These are phyloP conservation scores for Tulasnella sp. DNA, from an alignment of 768 basidiomycete species.

Conservation along the genomic window DNA sequence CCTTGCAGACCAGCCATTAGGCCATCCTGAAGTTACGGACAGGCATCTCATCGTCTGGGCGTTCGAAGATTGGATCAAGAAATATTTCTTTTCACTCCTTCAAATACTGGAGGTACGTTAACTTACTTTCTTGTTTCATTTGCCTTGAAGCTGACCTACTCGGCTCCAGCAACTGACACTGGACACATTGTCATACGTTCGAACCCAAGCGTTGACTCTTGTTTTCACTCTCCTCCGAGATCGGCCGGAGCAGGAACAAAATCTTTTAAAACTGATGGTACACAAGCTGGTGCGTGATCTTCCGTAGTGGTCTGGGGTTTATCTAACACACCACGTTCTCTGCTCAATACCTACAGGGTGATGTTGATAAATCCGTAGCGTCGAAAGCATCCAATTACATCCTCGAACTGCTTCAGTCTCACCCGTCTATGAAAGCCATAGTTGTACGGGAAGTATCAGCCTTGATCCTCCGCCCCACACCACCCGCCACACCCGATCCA, in stretches of 20 bases:
- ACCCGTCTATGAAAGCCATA: constrained; percentile 89
- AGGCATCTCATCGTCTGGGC: constrained; percentile 75
- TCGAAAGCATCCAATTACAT: constrained; percentile 87
- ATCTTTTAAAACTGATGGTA: constrained; percentile 82
- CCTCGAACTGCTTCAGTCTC: constrained; percentile 81
- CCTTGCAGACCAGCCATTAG: constrained; percentile 81
- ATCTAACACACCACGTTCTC: too few relatives aligned
- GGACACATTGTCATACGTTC: constrained; percentile 83
- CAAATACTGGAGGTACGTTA: constrained; percentile 77
- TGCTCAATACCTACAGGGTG: constrained; percentile 55
- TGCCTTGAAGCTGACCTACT: not conserved
- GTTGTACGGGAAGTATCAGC: constrained; percentile 82
- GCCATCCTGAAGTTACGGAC: constrained; percentile 61
- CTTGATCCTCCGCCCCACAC: constrained; percentile 63
- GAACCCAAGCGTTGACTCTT: constrained; percentile 74
- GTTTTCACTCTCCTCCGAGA: constrained; percentile 76
- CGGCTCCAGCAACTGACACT: constrained; percentile 61
- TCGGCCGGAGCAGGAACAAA: constrained; percentile 97
- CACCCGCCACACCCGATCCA: constrained; percentile 30
- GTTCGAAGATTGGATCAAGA: constrained; percentile 98
- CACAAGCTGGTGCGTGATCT: constrained; percentile 74
- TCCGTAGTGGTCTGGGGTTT: not conserved
- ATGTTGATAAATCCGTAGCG: constrained; percentile 79
- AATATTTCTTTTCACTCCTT: constrained; percentile 88
- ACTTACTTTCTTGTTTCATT: not conserved